Base-by-base conservation (phyloP, 768 basidiomycete species). In the Suillus subluteus region DNA sequence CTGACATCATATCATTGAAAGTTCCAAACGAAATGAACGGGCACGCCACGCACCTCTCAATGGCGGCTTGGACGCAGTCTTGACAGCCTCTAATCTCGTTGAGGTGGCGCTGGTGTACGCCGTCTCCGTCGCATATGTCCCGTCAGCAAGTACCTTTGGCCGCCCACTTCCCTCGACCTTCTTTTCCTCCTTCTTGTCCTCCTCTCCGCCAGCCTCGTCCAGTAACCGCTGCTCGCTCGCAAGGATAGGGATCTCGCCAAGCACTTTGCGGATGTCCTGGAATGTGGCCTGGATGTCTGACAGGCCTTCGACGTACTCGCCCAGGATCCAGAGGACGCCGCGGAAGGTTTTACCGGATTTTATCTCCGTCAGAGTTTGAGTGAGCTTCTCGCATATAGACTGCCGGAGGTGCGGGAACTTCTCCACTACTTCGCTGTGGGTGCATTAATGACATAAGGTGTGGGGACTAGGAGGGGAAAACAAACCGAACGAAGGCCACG, bases 261-360 rank as follows among this genome's bases (percentile, higher is more conserved):
- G 23, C n/a, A 50, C 48, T 13, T 50, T 50, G 23, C 48, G 23
- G 23, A 23, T 50, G 23, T 50, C 48, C 2, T 12, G 48, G 48
- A 50, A 88, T 2, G 89, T 85, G 55, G 78, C 82, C 66, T 88
- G 83, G 67, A 98, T 93, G 66, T 93, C 93, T 64, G 78, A 65
- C 59, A 84, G 79, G 6, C 82, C 79, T 68, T 50, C 48, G 48
- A 50, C 23, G 13, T 23, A 23, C 48, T 50, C 48, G 5, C 48
- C 97, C n/a, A 98, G 84, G 69, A 99, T 98, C 97, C 98, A 99
- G 58, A 99, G 85, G 21, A 98, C 87, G 8, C 97, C 98, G 6
- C 96, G 90, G 84, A 93, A 98, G 30, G 99, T 96, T 78, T 98
- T 99, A 64, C 96, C 96, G 1, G 94, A 96, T 78, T 96, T 96